phyloP scores from a whole-genome alignment of 1,139 yeast species.

The Candida frijolesensis region DNA sequence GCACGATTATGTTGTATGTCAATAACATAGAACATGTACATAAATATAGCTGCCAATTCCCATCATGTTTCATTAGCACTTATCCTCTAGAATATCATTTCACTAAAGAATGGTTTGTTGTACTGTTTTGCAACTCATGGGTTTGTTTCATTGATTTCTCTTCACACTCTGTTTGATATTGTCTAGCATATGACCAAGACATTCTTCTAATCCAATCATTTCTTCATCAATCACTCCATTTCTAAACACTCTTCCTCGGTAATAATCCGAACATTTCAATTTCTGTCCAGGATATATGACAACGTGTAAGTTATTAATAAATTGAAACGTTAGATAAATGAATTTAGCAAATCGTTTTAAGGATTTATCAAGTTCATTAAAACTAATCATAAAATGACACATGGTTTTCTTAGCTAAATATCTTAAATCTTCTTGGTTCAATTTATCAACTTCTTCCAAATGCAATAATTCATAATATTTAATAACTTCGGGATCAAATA shows the following conservation, averaged over 20 bases:
- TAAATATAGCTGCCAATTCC: no score
- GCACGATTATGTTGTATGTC: no score
- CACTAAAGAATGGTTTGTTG: no score
- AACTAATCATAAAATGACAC: conserved; percentile 7
- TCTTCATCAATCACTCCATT: conserved; percentile 10
- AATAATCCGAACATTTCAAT: conserved; percentile 8
- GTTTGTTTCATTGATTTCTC: no score
- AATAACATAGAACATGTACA: no score
- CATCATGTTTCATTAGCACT: no score
- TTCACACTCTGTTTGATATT: background rate
- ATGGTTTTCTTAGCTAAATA: conserved; percentile 8
- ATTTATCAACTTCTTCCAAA: conserved; percentile 8
- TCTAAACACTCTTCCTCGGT: conserved; percentile 4
- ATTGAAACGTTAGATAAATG: conserved; percentile 1
- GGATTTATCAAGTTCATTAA: conserved; percentile 4
- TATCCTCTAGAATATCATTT: no score
- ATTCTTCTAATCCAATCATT: conserved; percentile 8
- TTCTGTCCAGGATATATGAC: conserved; percentile 4
- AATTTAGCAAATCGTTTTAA: conserved; percentile 4
- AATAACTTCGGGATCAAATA: background rate
- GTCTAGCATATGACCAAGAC: conserved; percentile 5
- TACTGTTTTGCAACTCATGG: background rate
- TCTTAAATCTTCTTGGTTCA: conserved; percentile 5
- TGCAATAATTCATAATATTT: background rate
- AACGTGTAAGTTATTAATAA: conserved; percentile 5